These are phyloP conservation scores for Yamadazyma triangularis DNA, from an alignment of 1,139 yeast genomes.

Conservation along the genomic window DNA sequence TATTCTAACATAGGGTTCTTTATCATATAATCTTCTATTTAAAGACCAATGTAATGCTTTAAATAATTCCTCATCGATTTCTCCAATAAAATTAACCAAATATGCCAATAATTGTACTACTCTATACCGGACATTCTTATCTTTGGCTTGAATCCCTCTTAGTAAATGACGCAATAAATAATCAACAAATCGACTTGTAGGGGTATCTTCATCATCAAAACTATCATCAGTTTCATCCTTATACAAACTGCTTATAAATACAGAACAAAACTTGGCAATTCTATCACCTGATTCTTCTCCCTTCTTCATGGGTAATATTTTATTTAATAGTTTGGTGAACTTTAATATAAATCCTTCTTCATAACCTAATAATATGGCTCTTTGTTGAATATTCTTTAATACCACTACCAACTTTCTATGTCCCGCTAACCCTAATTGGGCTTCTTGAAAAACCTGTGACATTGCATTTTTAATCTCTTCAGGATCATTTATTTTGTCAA, in stretches of 20 bases:
- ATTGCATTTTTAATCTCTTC: constrained; percentile 40
- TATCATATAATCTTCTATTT: constrained; percentile 65
- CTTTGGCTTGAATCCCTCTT: constrained; percentile 73
- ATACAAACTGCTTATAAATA: constrained; percentile 52
- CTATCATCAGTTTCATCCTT: constrained; percentile 25
- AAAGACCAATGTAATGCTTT: constrained; percentile 60
- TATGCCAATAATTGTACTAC: constrained; percentile 76
- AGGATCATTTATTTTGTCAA: constrained; percentile 18
- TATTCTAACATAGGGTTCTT: constrained; percentile 71
- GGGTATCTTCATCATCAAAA: constrained; percentile 27
- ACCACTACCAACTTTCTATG: constrained; percentile 72
- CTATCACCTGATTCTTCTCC: constrained; percentile 74
- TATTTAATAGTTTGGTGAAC: constrained; percentile 59
- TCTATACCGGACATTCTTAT: constrained; percentile 74
- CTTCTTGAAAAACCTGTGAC: constrained; percentile 74
- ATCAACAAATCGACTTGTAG: constrained; percentile 52
- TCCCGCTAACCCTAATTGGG: constrained; percentile 68
- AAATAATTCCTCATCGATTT: constrained; percentile 70
- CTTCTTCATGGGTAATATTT: constrained; percentile 63
- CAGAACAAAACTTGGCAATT: constrained; percentile 67
- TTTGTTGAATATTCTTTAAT: constrained; percentile 53
- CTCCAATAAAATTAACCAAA: constrained; percentile 68
- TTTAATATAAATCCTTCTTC: constrained; percentile 56
- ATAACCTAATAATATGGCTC: constrained; percentile 48
- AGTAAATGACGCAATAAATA: constrained; percentile 61